A percentile compares a stretch with the other conserved stretches of the same genome.
phyloP scores from a whole-genome alignment of 108 stramenopile species.

The Nannochloropsis oceanica region DNA sequence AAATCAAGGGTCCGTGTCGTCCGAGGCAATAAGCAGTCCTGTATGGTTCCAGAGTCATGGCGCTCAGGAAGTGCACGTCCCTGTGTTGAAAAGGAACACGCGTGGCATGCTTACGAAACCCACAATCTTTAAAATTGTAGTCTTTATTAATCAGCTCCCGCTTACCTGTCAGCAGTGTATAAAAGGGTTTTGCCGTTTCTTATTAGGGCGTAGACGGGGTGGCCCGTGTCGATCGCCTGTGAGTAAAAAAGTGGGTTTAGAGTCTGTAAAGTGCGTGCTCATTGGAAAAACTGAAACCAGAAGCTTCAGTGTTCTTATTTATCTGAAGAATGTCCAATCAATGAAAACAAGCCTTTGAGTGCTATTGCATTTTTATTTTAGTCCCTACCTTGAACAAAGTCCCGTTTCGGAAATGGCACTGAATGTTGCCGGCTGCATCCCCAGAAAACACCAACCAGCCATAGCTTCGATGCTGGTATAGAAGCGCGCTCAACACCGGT shows the following conservation, averaged over 20 bases:
- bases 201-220: background rate
- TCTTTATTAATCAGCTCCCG: background rate
- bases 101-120: too few species aligned
- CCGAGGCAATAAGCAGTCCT: background rate
- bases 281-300: too few species aligned
- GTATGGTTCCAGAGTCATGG: background rate
- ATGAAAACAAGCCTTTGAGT: too few species aligned
- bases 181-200: background rate
- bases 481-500: background rate
- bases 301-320: too few species aligned
- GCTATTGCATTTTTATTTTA: too few species aligned
- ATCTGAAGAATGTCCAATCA: too few species aligned
- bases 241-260: background rate
- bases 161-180: background rate
- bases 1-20: background rate
- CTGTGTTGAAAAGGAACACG: background rate
- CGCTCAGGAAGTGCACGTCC: background rate
- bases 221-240: background rate
- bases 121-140: background rate
- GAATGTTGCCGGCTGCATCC: background rate
- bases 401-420: background rate
- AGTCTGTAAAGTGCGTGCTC: too few species aligned
- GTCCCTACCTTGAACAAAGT: background rate
- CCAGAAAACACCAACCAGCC: background rate
- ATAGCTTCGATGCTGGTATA: background rate